Percentiles rank a stretch among this genome's conserved stretches.
These are phyloP conservation scores for Bondarzewia mesenterica DNA, from an alignment of 1,284 basidiomycete species.

Conservation along the genomic window DNA sequence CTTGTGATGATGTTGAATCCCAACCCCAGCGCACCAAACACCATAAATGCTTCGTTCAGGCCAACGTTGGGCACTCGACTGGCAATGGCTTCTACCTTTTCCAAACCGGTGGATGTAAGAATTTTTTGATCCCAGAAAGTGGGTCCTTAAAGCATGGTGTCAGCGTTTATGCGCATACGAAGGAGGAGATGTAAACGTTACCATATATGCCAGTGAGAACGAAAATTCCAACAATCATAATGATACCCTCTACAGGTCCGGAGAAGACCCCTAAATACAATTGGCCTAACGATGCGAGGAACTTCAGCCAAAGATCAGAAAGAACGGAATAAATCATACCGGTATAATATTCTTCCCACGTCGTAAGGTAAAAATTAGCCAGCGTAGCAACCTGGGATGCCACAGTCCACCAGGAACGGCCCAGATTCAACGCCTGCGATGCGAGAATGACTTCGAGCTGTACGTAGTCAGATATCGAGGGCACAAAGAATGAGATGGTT, in stretches of 20 bases:
- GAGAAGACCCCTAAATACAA: conserved; percentile 91
- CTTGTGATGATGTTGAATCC: conserved; percentile 77
- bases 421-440: conserved; percentile 83
- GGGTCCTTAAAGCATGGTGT: conserved; percentile 39
- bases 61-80: conserved; percentile 55
- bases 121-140: conserved; percentile 80
- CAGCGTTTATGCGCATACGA: neutral
- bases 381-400: conserved; percentile 80
- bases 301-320: neutral
- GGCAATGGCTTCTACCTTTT: conserved; percentile 40
- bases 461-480: neutral
- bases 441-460: conserved; percentile 82
- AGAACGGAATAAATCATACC: conserved; percentile 33
- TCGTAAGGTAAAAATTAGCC: conserved; percentile 92
- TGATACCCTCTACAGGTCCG: conserved; percentile 93
- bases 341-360: conserved; percentile 98
- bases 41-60: conserved; percentile 86
- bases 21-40: conserved; percentile 70
- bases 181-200: conserved; percentile 21
- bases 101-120: conserved; percentile 53
- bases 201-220: conserved; percentile 71
- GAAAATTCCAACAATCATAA: conserved; percentile 80
- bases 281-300: conserved; percentile 41
- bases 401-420: conserved; percentile 94
- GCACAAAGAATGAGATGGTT: neutral